Conservation (phyloP, 2,329 filamentous ascomycete genomes). For the Xylaria multiplex region DNA sequence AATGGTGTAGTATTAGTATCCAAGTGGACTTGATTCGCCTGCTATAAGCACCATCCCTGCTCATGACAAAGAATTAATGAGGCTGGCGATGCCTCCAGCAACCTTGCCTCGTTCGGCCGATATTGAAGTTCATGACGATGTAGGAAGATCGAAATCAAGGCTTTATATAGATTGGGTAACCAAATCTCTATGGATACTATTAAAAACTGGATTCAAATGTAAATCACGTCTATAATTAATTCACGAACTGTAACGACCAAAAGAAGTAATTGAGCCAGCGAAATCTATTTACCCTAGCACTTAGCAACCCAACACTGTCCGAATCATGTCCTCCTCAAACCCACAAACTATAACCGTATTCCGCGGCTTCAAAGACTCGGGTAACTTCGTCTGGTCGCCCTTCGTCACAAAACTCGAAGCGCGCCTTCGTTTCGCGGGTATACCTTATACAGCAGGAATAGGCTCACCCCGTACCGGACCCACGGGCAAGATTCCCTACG, state of each 20-base stretch:
- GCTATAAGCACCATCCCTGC: neutral
- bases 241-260: neutral
- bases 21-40: constrained; percentile 11
- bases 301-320: neutral
- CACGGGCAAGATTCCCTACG: constrained; percentile 69
- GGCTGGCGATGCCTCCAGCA: neutral
- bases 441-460: constrained; percentile 57
- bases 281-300: neutral
- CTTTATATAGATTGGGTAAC: neutral
- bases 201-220: too few species aligned
- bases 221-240: too few species aligned
- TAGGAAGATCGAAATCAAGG: neutral
- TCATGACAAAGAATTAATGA: neutral
- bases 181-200: too few species aligned
- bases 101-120: constrained; percentile 1
- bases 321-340: constrained; percentile 24
- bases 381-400: constrained; percentile 66
- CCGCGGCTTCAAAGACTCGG: constrained; percentile 58
- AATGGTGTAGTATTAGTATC: neutral
- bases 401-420: constrained; percentile 72
- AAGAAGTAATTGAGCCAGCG: neutral
- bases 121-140: neutral
- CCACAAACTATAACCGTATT: constrained; percentile 54
- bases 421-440: constrained; percentile 63
- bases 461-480: constrained; percentile 61